Base-by-base conservation (phyloP, 2,329 filamentous ascomycete genomes). In the Aotearoamyces nothofagi region DNA sequence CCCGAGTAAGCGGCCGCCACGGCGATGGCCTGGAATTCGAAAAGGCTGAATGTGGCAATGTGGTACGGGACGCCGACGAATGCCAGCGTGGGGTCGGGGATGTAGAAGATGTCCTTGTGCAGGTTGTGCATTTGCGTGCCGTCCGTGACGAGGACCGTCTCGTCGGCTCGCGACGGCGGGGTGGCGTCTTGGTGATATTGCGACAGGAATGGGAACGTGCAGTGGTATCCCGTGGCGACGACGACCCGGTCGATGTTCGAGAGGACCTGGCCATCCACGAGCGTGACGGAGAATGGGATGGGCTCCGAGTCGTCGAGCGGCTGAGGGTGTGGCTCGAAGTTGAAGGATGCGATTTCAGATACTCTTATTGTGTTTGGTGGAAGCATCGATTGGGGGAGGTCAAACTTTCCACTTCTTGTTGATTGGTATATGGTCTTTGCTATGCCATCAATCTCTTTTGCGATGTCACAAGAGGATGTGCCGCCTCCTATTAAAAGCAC, bases 191-290 rank as follows among this genome's bases (percentile, higher is more conserved):
- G 50, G 35, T 57, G 62, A 13, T 41, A 38, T 7, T 64, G 47
- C 1, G 53, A 45, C 0, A 82, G 54, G 39, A 79, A 82, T 0
- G 77, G 76, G 10, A 76, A 63, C 0, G 69, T 68, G 9, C 70
- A 69, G 40, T 76, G 66, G 41, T 82, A 82, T 0, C 78, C 77
- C 0, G 77, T 82, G 10, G 66, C 70, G 4, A 82, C 44, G 12
- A 82, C 58, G 0, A 82, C 58, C 10, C 57, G 53, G 39, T 82
- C 63, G 19, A 82, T 67, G 7, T 60, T 55, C 12, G 53, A 53
- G 0, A 82, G 41, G 1, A 50, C 51, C 0, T 52, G 39, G 0
- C 71, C 73, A 14, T 69, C 61, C 24, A 56, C 59, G 1, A 81
- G 50, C 0, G 58, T 52, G 1, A 72, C 50, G 0, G 47, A 57